Base-by-base conservation (phyloP, 2,329 filamentous ascomycete genomes). In the Fusarium citri region DNA sequence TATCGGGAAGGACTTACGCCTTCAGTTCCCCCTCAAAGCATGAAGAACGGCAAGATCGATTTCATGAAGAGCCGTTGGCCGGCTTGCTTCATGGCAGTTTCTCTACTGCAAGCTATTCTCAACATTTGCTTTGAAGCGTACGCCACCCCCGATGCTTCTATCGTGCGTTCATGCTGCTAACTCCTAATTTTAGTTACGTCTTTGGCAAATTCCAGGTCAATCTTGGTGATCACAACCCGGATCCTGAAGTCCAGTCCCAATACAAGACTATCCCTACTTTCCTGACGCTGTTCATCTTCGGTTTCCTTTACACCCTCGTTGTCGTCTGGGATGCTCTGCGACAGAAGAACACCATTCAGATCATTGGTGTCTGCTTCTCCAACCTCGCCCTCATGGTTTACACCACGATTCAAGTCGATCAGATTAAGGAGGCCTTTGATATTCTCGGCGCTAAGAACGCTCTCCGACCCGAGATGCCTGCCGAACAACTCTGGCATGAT, bases 321-420 rank as follows among this genome's bases (percentile, higher is more conserved):
- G 85, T 99, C 55, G 92, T 96, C 15, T 98, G 94, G 87, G 96
- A 99, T 83, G 96, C 95, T 18, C 85, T 99, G 62, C 91, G 94
- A 68, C 86, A 95, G 78, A 98, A 98, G 81, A 99, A 99, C 83
- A 99, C 96, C 14, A 99, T 99, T 85, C 96, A 99, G 80, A 87
- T 98, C 78, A 98, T 99, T 74, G 96, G 96, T 46, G 87, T 99
- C 30, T 97, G 95, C 82, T 83, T 97, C 61, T 96, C 96, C 83
- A 98, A 99, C 80, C 81, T 96, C 31, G 95, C 94, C 42, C 89
- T 99, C 72, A 87, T 98, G 76, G 89, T 98, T 68, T 99, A 99
- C 78, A 94, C 95, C 6, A 91, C 92, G 31, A 94, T 98, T 60
- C 95, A 99, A 80, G 92, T 94, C 74, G 92, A 97, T 72, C 94